Evolutionary conservation across 805 yeast species (phyloP).

Genomic region (Candida nanaspora): DNA sequence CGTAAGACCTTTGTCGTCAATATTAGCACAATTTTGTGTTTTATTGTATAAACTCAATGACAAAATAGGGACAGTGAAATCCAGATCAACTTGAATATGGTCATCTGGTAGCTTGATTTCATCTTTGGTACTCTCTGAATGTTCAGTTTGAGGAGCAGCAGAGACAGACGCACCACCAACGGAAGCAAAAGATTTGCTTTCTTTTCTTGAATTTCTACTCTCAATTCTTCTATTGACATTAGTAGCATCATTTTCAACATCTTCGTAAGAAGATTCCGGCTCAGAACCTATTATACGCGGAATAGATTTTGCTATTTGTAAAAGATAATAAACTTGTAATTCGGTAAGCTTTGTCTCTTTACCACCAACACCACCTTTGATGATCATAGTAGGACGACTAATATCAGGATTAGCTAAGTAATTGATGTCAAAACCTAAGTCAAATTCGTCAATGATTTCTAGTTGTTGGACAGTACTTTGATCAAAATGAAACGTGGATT

Average conservation of each 20-base stretch:
- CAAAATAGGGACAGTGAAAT: conserved; percentile 54
- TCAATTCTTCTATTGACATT: conserved; percentile 48
- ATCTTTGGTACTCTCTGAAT: background rate
- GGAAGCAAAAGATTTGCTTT: conserved; percentile 4
- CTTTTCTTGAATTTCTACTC: background rate
- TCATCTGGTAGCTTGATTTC: conserved; percentile 18
- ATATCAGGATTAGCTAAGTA: conserved; percentile 35
- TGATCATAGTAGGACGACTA: conserved; percentile 39
- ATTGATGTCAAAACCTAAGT: conserved; percentile 52
- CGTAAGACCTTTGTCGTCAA: conserved; percentile 42
- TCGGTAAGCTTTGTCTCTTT: conserved; percentile 65
- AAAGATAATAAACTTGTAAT: conserved; percentile 53
- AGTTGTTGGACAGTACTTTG: conserved; percentile 40
- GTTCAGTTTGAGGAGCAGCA: too few relatives aligned
- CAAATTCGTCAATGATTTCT: conserved; percentile 61
- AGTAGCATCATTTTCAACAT: conserved; percentile 56
- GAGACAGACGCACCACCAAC: too few relatives aligned
- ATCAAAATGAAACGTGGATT: conserved; percentile 50
- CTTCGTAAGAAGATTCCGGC: conserved; percentile 34
- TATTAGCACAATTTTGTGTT: conserved; percentile 30
- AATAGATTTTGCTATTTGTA: conserved; percentile 48
- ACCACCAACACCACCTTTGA: conserved; percentile 56
- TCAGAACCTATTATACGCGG: conserved; percentile 43
- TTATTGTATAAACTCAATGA: conserved; percentile 54
- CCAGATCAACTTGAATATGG: conserved; percentile 34